phyloP scores from a whole-genome alignment of 208 protist species.

The Trypanosoma melophagium region DNA sequence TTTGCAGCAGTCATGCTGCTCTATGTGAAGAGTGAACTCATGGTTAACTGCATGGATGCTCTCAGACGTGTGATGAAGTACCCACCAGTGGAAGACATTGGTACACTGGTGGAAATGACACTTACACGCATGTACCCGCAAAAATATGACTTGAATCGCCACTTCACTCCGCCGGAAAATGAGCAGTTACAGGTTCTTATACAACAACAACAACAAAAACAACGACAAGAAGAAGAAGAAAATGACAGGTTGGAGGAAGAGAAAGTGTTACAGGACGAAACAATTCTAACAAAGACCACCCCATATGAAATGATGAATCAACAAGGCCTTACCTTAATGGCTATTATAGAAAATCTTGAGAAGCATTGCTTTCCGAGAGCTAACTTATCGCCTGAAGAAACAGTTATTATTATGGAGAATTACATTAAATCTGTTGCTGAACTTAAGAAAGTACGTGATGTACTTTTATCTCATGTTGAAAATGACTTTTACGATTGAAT shows the following conservation, averaged over 20 bases:
- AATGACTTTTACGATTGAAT: constrained; percentile 23
- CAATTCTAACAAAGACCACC: neutral
- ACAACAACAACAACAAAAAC: too few relatives aligned
- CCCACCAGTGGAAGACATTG: constrained; percentile 60
- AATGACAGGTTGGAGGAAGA: neutral
- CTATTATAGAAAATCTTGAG: constrained; percentile 41
- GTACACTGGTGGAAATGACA: constrained; percentile 30
- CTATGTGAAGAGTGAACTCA: constrained; percentile 41
- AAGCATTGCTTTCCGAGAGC: constrained; percentile 37
- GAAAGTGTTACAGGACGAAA: neutral
- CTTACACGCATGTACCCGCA: constrained; percentile 6
- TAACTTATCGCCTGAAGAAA: constrained; percentile 10
- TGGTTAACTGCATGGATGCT: constrained; percentile 36
- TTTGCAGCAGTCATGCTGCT: constrained; percentile 66
- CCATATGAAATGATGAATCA: constrained; percentile 31
- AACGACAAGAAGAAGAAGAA: too few relatives aligned
- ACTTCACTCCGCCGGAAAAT: constrained; percentile 12
- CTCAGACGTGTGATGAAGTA: constrained; percentile 83
- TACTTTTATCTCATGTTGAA: constrained; percentile 45
- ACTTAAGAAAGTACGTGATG: constrained; percentile 78
- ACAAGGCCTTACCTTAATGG: constrained; percentile 36
- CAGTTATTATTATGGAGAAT: constrained; percentile 11
- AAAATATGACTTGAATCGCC: constrained; percentile 6
- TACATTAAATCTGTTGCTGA: constrained; percentile 65
- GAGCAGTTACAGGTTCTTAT: too few relatives aligned